A percentile compares a stretch with the other conserved stretches of the same genome.
These are phyloP conservation scores for Syzygium oleosum DNA, from an alignment of 345 rosid species.

Conservation along the genomic window DNA sequence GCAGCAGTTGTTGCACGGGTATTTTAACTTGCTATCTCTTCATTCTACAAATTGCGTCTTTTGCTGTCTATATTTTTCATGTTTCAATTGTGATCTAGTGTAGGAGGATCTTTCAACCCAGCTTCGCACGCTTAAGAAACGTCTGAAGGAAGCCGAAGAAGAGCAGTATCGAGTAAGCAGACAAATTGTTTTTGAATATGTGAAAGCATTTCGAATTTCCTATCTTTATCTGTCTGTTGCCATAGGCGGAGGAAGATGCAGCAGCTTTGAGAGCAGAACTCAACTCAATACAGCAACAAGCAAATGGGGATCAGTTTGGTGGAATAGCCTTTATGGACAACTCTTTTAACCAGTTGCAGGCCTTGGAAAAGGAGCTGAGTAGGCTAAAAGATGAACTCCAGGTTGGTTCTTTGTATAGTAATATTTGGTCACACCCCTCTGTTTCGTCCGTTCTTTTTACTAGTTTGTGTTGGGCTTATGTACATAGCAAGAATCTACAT, in stretches of 20 bases:
- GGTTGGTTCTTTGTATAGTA: conserved; percentile 23
- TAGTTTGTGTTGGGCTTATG: conserved; percentile 18
- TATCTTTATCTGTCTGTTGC: conserved; percentile 5
- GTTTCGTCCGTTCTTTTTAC: neutral
- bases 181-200: conserved; percentile 6
- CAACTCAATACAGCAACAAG: conserved; percentile 72
- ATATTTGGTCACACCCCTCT: neutral
- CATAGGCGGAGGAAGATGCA: conserved; percentile 98
- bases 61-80: neutral
- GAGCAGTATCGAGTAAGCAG: conserved; percentile 71
- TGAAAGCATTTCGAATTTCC: neutral
- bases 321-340: conserved; percentile 37
- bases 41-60: neutral
- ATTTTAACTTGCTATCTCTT: neutral
- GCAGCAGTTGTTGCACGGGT: conserved; percentile 97
- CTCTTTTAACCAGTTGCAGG: conserved; percentile 47
- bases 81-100: conserved; percentile 20
- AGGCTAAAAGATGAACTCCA: conserved; percentile 53
- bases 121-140: conserved; percentile 78
- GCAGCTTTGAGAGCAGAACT: conserved; percentile 94
- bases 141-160: conserved; percentile 86
- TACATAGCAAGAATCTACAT: conserved; percentile 50
- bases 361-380: conserved; percentile 68
- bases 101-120: conserved; percentile 96
- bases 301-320: conserved; percentile 34